Percentiles rank a stretch among this genome's conserved stretches.
Evolutionary conservation across 73 alveolate species (phyloP).

Genomic region (Stentor coeruleus): DNA sequence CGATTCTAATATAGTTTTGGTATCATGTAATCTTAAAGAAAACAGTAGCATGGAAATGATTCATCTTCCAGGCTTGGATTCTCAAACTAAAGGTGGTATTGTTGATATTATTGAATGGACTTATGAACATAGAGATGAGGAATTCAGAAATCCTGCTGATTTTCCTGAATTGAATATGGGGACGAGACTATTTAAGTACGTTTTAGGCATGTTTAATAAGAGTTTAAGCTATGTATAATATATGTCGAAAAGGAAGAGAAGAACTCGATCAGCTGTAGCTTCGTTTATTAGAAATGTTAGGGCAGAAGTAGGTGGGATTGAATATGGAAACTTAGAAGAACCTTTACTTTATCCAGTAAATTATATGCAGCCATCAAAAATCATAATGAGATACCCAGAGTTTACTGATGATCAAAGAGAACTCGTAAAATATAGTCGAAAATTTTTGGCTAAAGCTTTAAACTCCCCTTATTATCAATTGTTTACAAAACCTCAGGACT

Average conservation of each 20-base stretch:
- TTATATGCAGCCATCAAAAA: background rate
- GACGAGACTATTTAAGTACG: background rate
- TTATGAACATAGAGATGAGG: slow-evolving; percentile 18
- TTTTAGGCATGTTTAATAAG: no score
- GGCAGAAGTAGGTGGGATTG: slow-evolving; percentile 8
- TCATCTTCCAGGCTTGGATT: background rate
- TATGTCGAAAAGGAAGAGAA: slow-evolving; percentile 16
- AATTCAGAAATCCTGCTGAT: background rate
- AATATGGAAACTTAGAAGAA: background rate
- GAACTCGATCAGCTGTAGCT: slow-evolving; percentile 20
- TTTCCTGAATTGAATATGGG: slow-evolving; percentile 17
- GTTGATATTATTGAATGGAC: slow-evolving; percentile 17
- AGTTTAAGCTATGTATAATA: no score
- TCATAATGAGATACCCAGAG: slow-evolving; percentile 7
- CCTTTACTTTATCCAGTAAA: slow-evolving; percentile 6
- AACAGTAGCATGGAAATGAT: background rate
- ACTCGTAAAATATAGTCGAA: background rate
- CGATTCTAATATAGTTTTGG: background rate
- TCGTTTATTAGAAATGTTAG: background rate
- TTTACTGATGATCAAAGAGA: slow-evolving; percentile 5
- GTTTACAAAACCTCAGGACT: background rate
- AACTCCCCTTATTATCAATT: slow-evolving; percentile 22
- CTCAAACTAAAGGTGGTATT: background rate
- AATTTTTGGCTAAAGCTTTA: background rate
- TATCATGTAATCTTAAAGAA: background rate